Evolutionary conservation across 139 green algal genomes (phyloP).

Genomic region (Monoraphidium neglectum): DNA sequence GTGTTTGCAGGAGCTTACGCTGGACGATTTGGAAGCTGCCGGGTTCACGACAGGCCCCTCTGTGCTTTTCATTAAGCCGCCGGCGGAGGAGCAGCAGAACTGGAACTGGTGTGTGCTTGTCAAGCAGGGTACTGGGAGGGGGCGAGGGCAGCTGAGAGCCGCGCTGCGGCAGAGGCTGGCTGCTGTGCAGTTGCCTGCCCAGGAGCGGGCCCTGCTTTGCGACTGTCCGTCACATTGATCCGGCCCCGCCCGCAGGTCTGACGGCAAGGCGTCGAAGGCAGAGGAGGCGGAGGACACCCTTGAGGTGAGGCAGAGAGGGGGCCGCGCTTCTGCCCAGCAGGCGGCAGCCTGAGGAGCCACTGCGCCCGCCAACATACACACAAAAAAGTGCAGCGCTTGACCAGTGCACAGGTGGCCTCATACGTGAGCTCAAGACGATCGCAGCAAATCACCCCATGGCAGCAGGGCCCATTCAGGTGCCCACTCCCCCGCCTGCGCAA

Average conservation of each 20-base stretch:
- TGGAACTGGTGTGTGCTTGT: slow-evolving; percentile 33
- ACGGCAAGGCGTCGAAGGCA: slow-evolving; percentile 19
- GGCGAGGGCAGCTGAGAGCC: not conserved
- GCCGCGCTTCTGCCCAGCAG: not conserved
- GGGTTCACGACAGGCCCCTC: slow-evolving; percentile 32
- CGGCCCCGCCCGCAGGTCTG: slow-evolving; percentile 14
- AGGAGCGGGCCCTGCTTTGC: not conserved
- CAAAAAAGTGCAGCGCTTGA: not conserved
- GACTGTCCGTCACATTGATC: not conserved
- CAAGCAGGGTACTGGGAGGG: not conserved
- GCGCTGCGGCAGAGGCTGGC: not conserved
- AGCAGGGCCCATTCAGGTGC: not conserved
- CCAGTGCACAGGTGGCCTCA: not conserved
- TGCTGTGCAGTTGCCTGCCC: not conserved
- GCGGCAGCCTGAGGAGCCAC: not conserved
- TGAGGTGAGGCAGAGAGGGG: not conserved
- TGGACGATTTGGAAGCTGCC: slow-evolving; percentile 35
- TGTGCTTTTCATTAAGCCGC: slow-evolving; percentile 39
- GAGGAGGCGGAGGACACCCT: slow-evolving; percentile 23
- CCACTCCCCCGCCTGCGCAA: not conserved
- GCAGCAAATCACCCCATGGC: too few species aligned
- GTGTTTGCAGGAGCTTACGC: not conserved
- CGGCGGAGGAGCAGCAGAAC: slow-evolving; percentile 11
- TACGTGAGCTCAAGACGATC: too few species aligned
- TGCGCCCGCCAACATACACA: not conserved